These are phyloP conservation scores for Gentiana macrophylla DNA, from an alignment of 257 asterid species.

Conservation along the genomic window DNA sequence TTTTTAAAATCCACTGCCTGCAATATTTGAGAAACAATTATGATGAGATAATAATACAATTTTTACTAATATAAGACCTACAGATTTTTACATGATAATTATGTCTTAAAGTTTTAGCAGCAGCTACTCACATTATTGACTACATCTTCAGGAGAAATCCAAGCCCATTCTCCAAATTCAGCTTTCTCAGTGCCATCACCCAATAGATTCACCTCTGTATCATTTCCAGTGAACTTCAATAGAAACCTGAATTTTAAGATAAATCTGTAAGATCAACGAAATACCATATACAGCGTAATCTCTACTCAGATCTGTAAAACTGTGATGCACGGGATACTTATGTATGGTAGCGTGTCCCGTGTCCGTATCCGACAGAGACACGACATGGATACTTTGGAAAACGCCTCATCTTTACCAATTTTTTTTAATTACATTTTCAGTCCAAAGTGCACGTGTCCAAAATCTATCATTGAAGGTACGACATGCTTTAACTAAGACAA, in stretches of 20 bases:
- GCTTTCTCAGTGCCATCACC: slow-evolving; percentile 95
- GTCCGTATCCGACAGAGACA: too few relatives aligned
- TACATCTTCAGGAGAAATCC: slow-evolving; percentile 77
- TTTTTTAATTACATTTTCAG: too few relatives aligned
- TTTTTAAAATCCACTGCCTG: slow-evolving; percentile 96
- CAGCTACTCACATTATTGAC: slow-evolving; percentile 44
- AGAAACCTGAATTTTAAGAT: slow-evolving; percentile 48
- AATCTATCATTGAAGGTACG: too few relatives aligned
- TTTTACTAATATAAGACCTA: background rate
- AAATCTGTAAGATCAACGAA: too few relatives aligned
- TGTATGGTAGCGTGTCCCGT: too few relatives aligned
- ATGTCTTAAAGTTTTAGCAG: background rate
- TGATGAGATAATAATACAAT: background rate
- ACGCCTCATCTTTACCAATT: too few relatives aligned
- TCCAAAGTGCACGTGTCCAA: too few relatives aligned
- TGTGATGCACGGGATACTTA: too few relatives aligned
- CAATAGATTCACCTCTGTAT: slow-evolving; percentile 79
- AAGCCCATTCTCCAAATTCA: slow-evolving; percentile 92
- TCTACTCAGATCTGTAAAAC: too few relatives aligned
- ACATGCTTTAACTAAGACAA: too few relatives aligned
- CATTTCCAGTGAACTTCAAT: slow-evolving; percentile 71
- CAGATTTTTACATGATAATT: background rate
- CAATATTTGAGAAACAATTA: slow-evolving; percentile 4
- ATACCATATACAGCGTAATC: too few relatives aligned
- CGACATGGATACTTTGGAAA: too few relatives aligned